These are phyloP conservation scores for Lasiodiplodia gonubiensis DNA, from an alignment of 2,329 filamentous ascomycete species.

Conservation along the genomic window DNA sequence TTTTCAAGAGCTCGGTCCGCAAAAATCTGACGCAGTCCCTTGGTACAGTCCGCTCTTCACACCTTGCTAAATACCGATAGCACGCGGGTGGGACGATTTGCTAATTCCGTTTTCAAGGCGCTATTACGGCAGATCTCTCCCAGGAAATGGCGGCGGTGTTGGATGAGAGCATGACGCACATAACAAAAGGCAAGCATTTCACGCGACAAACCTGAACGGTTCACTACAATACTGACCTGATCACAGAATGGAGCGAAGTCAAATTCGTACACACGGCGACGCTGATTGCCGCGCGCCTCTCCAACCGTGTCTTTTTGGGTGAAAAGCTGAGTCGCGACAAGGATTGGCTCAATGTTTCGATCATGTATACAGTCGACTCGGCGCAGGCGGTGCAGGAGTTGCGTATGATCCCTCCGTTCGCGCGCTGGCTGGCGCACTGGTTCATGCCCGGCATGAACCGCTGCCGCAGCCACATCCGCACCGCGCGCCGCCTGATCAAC, in stretches of 20 bases:
- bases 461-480: slow-evolving; percentile 39
- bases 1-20: not conserved
- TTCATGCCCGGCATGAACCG: slow-evolving; percentile 39
- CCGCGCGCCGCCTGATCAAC: slow-evolving; percentile 42
- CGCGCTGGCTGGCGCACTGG: slow-evolving; percentile 43
- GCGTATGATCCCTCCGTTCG: slow-evolving; percentile 42
- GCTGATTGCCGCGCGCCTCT: slow-evolving; percentile 44
- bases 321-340: slow-evolving; percentile 44
- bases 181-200: not conserved
- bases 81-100: not conserved
- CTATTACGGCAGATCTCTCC: not conserved
- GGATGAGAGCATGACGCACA: not conserved
- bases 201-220: not conserved
- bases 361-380: slow-evolving; percentile 43
- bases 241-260: slow-evolving; percentile 32
- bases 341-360: slow-evolving; percentile 47
- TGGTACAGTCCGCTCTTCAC: not conserved
- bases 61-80: not conserved
- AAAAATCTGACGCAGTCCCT: slow-evolving; percentile 5
- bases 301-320: slow-evolving; percentile 45
- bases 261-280: slow-evolving; percentile 44
- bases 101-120: not conserved
- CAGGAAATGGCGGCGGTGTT: not conserved
- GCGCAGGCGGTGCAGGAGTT: slow-evolving; percentile 43
- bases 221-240: too few species aligned